Base-by-base conservation (phyloP, 331 rosid genomes). In the Saraca asoca region DNA sequence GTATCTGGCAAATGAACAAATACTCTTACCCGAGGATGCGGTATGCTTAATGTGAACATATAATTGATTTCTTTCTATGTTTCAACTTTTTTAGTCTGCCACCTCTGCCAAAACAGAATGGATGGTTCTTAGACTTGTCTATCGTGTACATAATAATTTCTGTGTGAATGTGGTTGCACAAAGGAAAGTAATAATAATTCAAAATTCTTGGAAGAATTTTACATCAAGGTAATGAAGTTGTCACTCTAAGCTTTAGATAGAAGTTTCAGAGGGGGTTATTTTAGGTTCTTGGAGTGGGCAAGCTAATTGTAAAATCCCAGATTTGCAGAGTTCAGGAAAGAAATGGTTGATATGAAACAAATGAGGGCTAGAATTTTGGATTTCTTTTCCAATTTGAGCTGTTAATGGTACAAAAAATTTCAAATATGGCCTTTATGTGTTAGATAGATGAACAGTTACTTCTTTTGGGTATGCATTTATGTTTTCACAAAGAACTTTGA, bases 1-100 rank as follows among this genome's bases (percentile, higher is more conserved):
- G 46, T 80, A 90, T 89, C 74, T 80, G 71, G 88, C 83, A 50
- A 77, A 80, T 34, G 96, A 86, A 62, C 86, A 83, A 7, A 33
- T 76, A n/a, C 95, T 94, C 52, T 73, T 88, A 64, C 81, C 86
- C 0, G 97, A 94, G 81, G 99, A 94, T 68, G 91, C 99, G 78
- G 99, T 94, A 88, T 81, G 83, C 70, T 59, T 54, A 70, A 58
- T 72, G 51, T 35, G 51, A 64, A 62, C 53, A 12, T 39, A 39
- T 51, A 9, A 31, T 45, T 16, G 5, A 12, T 67, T 73, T 45
- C 51, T 66, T 59, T 53, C 41, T 7, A 18, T 61, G 6, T 20
- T 1, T 7, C 42, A 38, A 39, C 51, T 59, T 37, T 48, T 33
- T 34, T 43, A 73, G 19, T 51, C 63, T 56, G 50, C 58, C 57